phyloP scores from a whole-genome alignment of 2,329 filamentous ascomycete species.

The Colletotrichum endophyticum region DNA sequence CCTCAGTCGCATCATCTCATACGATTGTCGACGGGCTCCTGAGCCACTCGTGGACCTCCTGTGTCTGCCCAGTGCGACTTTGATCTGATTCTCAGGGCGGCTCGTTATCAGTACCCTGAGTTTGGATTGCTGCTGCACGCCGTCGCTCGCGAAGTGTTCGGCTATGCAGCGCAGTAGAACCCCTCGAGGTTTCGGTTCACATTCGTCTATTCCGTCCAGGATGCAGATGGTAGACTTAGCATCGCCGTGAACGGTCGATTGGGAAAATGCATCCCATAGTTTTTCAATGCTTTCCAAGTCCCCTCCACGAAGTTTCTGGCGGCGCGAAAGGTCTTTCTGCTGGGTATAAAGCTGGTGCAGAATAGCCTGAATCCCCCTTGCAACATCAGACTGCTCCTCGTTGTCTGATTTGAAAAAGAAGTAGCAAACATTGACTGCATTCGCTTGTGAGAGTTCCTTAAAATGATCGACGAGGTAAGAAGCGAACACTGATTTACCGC shows the following conservation, averaged over 20 bases:
- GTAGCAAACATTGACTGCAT: slow-evolving; percentile 15
- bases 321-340: background rate
- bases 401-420: slow-evolving; percentile 24
- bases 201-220: slow-evolving; percentile 24
- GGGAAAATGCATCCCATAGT: background rate
- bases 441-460: background rate
- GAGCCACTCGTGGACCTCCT: background rate
- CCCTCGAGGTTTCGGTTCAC: slow-evolving; percentile 2
- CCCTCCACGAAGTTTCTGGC: background rate
- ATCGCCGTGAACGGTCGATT: background rate
- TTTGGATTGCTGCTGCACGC: background rate
- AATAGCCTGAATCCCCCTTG: background rate
- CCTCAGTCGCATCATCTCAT: slow-evolving; percentile 14
- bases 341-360: slow-evolving; percentile 19
- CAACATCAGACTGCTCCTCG: slow-evolving; percentile 11
- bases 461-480: slow-evolving; percentile 20
- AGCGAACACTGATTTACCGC: slow-evolving; percentile 19
- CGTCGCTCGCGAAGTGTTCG: background rate
- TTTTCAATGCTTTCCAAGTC: background rate
- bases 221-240: slow-evolving; percentile 21
- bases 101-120: slow-evolving; percentile 24
- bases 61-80: slow-evolving; percentile 12
- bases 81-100: slow-evolving; percentile 23
- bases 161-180: slow-evolving; percentile 9
- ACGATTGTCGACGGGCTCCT: background rate